Conservation (phyloP, 2,329 filamentous ascomycete genomes). For the Fusarium ramigenum region DNA sequence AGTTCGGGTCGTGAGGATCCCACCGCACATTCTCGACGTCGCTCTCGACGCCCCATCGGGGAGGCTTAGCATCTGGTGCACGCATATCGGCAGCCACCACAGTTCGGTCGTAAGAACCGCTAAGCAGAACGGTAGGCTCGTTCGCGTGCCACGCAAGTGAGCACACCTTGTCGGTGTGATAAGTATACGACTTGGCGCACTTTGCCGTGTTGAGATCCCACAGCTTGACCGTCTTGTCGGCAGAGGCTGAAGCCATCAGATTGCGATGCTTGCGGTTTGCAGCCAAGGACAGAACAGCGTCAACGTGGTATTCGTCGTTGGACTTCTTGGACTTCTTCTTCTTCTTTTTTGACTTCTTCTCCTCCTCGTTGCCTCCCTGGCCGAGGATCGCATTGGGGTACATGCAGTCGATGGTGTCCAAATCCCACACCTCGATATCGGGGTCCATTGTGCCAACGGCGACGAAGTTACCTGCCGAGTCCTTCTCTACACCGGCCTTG, state of each 20-base stretch:
- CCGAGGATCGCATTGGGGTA: slow-evolving; percentile 97
- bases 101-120: slow-evolving; percentile 94
- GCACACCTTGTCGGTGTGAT: slow-evolving; percentile 98
- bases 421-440: slow-evolving; percentile 98
- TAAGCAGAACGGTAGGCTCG: slow-evolving; percentile 88
- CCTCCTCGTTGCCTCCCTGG: slow-evolving; percentile 68
- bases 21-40: slow-evolving; percentile 93
- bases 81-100: slow-evolving; percentile 97
- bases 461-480: slow-evolving; percentile 85
- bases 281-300: slow-evolving; percentile 89
- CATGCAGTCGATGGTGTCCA: slow-evolving; percentile 96
- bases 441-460: slow-evolving; percentile 97
- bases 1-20: slow-evolving; percentile 93
- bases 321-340: slow-evolving; percentile 90
- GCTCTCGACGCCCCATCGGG: slow-evolving; percentile 92
- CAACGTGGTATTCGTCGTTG: slow-evolving; percentile 93
- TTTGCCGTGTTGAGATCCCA: slow-evolving; percentile 95
- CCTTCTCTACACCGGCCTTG: slow-evolving; percentile 68
- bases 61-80: slow-evolving; percentile 81
- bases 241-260: slow-evolving; percentile 91
- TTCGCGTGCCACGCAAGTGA: slow-evolving; percentile 91
- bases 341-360: slow-evolving; percentile 81
- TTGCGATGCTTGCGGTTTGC: slow-evolving; percentile 95
- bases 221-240: slow-evolving; percentile 96
- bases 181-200: slow-evolving; percentile 93